Evolutionary conservation across 306 rosid species (phyloP).

Genomic region (Malus fusca): DNA sequence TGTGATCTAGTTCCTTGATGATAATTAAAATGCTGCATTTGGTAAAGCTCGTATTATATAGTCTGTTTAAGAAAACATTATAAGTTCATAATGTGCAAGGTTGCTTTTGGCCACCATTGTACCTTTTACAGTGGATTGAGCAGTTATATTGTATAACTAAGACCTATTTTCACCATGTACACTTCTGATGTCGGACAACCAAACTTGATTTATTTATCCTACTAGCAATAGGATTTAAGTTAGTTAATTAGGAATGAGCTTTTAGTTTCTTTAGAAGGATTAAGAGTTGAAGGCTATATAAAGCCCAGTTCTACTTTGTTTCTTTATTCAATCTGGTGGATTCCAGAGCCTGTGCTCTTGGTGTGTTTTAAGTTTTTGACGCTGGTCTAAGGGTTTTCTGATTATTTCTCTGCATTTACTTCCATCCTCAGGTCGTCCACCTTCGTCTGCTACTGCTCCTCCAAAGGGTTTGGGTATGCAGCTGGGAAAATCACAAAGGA

Average conservation of each 20-base stretch:
- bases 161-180: slow-evolving; percentile 13
- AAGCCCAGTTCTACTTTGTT: too few relatives aligned
- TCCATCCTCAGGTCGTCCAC: slow-evolving; percentile 52
- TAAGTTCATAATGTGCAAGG: neutral
- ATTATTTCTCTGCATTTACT: neutral
- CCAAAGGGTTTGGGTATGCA: slow-evolving; percentile 89
- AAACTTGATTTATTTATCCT: too few relatives aligned
- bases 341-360: too few relatives aligned
- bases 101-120: neutral
- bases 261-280: too few relatives aligned
- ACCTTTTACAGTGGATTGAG: neutral
- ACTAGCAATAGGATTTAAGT: neutral
- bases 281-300: too few relatives aligned
- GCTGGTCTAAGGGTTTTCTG: neutral
- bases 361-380: too few relatives aligned
- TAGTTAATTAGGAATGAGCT: neutral
- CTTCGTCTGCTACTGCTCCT: slow-evolving; percentile 85
- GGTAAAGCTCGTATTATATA: neutral
- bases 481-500: slow-evolving; percentile 82
- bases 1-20: neutral
- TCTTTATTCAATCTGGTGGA: too few relatives aligned
- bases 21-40: neutral
- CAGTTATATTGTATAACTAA: neutral
- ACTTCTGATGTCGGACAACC: neutral
- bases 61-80: neutral